Percentiles rank a stretch among this genome's conserved stretches.
Conservation (phyloP, 1,139 yeast genomes). For the Blastobotrys proliferans region DNA sequence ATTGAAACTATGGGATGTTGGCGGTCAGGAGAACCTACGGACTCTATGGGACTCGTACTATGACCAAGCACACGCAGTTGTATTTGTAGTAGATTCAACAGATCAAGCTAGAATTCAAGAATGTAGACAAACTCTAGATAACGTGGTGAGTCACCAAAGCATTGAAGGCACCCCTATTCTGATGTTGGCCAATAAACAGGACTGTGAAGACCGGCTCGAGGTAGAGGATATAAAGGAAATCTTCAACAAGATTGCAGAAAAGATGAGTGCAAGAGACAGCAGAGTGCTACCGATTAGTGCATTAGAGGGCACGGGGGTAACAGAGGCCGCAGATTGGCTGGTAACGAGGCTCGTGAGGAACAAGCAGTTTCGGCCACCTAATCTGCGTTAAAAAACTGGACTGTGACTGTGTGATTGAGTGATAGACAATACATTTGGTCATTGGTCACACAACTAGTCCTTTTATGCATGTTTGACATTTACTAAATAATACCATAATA, state of each 20-base stretch:
- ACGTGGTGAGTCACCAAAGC: slow-evolving; percentile 49
- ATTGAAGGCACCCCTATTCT: slow-evolving; percentile 79
- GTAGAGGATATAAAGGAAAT: slow-evolving; percentile 74
- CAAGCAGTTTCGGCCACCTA: slow-evolving; percentile 71
- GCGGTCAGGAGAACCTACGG: slow-evolving; percentile 83
- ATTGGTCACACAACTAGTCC: too few species aligned
- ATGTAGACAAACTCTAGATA: slow-evolving; percentile 59
- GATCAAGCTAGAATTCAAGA: slow-evolving; percentile 80
- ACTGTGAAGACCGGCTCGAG: slow-evolving; percentile 77
- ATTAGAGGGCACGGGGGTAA: slow-evolving; percentile 74
- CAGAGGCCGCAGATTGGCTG: slow-evolving; percentile 87
- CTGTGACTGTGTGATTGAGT: too few species aligned
- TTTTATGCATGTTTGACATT: too few species aligned
- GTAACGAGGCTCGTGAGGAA: slow-evolving; percentile 72
- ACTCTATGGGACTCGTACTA: slow-evolving; percentile 86
- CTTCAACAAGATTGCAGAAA: slow-evolving; percentile 73
- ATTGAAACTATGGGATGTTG: slow-evolving; percentile 91
- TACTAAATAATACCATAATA: too few species aligned
- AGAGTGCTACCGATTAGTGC: slow-evolving; percentile 89
- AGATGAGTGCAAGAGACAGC: slow-evolving; percentile 84
- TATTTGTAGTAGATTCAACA: slow-evolving; percentile 88
- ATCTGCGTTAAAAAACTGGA: too few species aligned
- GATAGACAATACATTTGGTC: too few species aligned
- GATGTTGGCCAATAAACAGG: slow-evolving; percentile 96
- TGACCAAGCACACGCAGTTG: slow-evolving; percentile 81